A percentile compares a stretch with the other conserved stretches of the same genome.
Conservation (phyloP, 179 eudicot genomes). For the Beta lomatogona region DNA sequence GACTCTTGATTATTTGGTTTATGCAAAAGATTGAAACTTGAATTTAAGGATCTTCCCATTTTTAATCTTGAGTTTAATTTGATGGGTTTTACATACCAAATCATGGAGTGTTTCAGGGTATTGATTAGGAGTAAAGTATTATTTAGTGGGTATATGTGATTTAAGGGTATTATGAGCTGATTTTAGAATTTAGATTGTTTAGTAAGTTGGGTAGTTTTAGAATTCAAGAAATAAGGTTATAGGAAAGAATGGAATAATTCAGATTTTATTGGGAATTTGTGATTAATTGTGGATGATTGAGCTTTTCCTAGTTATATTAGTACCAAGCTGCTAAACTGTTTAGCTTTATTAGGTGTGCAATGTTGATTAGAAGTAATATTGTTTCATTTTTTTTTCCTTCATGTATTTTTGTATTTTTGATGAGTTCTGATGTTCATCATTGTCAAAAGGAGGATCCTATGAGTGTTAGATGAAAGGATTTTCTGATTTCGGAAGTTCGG, state of each 20-base stretch:
- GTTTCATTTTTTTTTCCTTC: background rate
- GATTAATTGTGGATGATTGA: background rate
- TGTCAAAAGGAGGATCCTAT: background rate
- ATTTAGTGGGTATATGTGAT: background rate
- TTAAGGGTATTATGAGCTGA: background rate
- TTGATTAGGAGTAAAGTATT: too few species aligned
- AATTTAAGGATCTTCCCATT: background rate
- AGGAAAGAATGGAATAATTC: background rate
- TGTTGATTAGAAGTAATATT: background rate
- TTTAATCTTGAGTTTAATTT: constrained; percentile 6
- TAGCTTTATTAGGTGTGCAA: background rate
- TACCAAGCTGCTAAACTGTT: background rate
- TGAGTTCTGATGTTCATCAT: background rate
- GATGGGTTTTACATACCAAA: background rate
- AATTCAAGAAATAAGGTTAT: background rate
- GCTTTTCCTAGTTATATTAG: background rate
- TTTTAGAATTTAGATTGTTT: background rate
- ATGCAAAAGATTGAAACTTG: background rate
- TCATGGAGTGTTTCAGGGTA: background rate
- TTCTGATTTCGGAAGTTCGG: background rate
- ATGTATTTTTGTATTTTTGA: background rate
- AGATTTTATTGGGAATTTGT: background rate
- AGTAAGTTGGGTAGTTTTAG: background rate
- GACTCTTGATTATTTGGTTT: background rate
- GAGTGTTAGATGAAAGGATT: background rate